Conservation (phyloP, 345 rosid species). For the Citrus trifoliata region DNA sequence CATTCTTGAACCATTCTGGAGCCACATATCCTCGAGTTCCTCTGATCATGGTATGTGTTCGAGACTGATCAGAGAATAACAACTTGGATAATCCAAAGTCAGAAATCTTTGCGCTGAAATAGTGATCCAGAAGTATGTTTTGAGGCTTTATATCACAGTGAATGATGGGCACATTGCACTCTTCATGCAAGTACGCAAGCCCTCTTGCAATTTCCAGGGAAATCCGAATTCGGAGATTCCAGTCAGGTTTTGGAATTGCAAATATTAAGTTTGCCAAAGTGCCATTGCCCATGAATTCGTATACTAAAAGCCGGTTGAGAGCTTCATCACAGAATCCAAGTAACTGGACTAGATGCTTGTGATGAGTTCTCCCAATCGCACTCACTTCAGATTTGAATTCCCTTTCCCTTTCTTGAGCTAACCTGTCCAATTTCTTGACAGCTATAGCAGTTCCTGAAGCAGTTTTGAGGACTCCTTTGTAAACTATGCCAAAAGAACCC, state of each 20-base stretch:
- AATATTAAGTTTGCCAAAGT: conserved; percentile 21
- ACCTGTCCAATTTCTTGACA: conserved; percentile 22
- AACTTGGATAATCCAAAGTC: conserved; percentile 16
- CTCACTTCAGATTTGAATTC: conserved; percentile 30
- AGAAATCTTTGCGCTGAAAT: not conserved
- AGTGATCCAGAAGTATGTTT: conserved; percentile 14
- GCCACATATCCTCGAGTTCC: conserved; percentile 22
- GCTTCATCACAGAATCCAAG: conserved; percentile 25
- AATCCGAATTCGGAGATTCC: conserved; percentile 21
- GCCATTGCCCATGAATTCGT: conserved; percentile 23
- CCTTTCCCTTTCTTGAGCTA: conserved; percentile 18
- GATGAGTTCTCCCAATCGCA: conserved; percentile 28
- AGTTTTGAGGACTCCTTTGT: conserved; percentile 21
- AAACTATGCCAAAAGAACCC: conserved; percentile 35
- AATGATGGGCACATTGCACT: conserved; percentile 10
- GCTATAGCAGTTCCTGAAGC: conserved; percentile 19
- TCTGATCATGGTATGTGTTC: conserved; percentile 8
- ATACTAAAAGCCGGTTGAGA: conserved; percentile 16
- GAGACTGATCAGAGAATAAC: conserved; percentile 4
- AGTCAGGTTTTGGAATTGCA: conserved; percentile 8
- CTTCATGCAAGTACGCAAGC: conserved; percentile 25
- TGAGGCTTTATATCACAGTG: conserved; percentile 18
- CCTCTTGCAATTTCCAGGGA: conserved; percentile 22
- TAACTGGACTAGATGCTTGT: conserved; percentile 19
- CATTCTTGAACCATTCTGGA: conserved; percentile 27